Conservation (phyloP, 495 filamentous ascomycete genomes). For the Trichoderma asperelloides region DNA sequence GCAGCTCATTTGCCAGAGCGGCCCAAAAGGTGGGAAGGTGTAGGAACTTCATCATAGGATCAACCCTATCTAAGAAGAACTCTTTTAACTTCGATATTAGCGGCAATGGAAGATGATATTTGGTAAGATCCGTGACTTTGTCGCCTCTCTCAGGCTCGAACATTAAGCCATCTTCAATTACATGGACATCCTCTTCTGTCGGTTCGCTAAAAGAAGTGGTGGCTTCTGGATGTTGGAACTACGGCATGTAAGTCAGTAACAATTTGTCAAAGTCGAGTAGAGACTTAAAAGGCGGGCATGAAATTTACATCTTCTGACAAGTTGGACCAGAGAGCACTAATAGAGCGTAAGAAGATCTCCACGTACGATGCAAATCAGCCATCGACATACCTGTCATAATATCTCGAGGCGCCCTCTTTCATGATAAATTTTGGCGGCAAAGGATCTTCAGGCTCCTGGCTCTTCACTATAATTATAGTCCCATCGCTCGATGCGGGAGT, state of each 20-base stretch:
- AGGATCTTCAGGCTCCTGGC: constrained; percentile 2
- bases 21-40: constrained; percentile 55
- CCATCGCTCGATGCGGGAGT: neutral
- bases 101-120: neutral
- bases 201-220: neutral
- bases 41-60: constrained; percentile 59
- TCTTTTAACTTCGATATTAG: neutral
- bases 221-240: neutral
- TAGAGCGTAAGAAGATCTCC: neutral
- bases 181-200: constrained; percentile 1
- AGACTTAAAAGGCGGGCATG: neutral
- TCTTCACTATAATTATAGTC: neutral
- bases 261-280: neutral
- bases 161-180: neutral
- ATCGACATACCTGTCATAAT: constrained; percentile 15
- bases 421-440: constrained; percentile 15
- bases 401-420: constrained; percentile 15
- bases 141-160: neutral
- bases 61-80: constrained; percentile 52
- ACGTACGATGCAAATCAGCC: neutral
- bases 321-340: neutral
- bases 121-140: neutral
- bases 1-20: constrained; percentile 34
- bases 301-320: neutral
- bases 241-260: neutral